Conservation (phyloP, 768 basidiomycete species). For the Xerocomellus intermedius region DNA sequence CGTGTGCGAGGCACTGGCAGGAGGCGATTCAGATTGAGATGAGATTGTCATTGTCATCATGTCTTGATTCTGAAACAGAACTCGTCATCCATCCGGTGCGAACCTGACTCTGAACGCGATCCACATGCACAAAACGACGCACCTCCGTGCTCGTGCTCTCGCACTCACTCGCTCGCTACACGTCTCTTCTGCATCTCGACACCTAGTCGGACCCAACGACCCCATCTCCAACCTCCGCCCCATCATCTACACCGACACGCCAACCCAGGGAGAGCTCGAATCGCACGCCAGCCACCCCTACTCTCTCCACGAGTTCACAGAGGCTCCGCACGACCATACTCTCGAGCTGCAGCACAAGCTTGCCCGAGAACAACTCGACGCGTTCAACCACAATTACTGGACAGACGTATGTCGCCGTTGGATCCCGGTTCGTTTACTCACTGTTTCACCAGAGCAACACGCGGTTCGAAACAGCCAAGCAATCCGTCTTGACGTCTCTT, state of each 20-base stretch:
- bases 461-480: constrained; percentile 74
- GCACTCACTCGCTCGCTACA: constrained; percentile 17
- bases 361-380: constrained; percentile 68
- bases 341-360: constrained; percentile 69
- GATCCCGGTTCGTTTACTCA: constrained; percentile 1
- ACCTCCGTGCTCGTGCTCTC: not conserved
- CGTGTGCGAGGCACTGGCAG: too few relatives aligned
- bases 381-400: constrained; percentile 80
- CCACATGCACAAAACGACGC: not conserved
- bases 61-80: not conserved
- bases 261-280: constrained; percentile 34
- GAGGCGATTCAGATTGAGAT: not conserved
- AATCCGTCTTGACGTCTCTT: constrained; percentile 53
- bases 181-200: constrained; percentile 25
- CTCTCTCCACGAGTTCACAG: constrained; percentile 69
- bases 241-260: constrained; percentile 66
- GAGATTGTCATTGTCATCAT: not conserved
- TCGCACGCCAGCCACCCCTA: constrained; percentile 56
- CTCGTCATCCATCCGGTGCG: too few relatives aligned
- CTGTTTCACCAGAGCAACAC: constrained; percentile 59
- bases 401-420: constrained; percentile 54
- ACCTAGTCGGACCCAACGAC: constrained; percentile 69
- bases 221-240: constrained; percentile 79
- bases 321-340: constrained; percentile 36
- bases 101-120: too few relatives aligned